phyloP scores from a whole-genome alignment of 805 yeast species.

The Yamadazyma phyllophila region DNA sequence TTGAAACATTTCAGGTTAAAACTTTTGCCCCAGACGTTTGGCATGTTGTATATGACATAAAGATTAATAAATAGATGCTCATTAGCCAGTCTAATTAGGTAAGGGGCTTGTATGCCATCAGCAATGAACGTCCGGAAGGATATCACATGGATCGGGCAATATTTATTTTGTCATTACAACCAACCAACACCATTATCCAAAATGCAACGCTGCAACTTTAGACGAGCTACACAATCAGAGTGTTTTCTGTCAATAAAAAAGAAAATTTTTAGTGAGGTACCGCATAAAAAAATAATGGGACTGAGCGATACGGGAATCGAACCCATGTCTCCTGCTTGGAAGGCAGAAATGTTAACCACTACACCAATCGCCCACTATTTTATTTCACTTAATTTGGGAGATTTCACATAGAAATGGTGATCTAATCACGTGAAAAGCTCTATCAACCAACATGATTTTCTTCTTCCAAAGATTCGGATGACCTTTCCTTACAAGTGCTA shows the following conservation, averaged over 20 bases:
- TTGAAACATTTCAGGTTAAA: constrained; percentile 49
- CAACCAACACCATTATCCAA: background rate
- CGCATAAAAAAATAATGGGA: constrained; percentile 19
- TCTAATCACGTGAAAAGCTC: too few relatives aligned
- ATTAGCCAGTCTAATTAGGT: background rate
- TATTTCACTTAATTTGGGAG: background rate
- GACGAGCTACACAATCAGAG: background rate
- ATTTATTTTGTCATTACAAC: background rate
- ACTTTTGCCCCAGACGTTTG: constrained; percentile 86
- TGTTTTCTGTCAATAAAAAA: background rate
- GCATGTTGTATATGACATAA: constrained; percentile 56
- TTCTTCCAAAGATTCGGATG: too few relatives aligned
- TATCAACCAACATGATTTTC: too few relatives aligned
- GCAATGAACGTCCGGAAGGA: background rate
- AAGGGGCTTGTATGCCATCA: background rate
- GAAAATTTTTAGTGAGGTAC: constrained; percentile 1
- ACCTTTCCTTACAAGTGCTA: too few relatives aligned
- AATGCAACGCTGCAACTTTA: background rate
- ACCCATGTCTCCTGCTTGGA: constrained; percentile 93
- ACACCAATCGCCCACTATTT: constrained; percentile 71
- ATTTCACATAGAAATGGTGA: background rate
- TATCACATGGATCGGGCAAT: background rate
- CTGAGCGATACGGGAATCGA: constrained; percentile 88
- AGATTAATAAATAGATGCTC: background rate
- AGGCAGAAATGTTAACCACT: constrained; percentile 90